Evolutionary conservation across 2,329 filamentous ascomycete genomes (phyloP).

Genomic region (Monosporascus sp.): DNA sequence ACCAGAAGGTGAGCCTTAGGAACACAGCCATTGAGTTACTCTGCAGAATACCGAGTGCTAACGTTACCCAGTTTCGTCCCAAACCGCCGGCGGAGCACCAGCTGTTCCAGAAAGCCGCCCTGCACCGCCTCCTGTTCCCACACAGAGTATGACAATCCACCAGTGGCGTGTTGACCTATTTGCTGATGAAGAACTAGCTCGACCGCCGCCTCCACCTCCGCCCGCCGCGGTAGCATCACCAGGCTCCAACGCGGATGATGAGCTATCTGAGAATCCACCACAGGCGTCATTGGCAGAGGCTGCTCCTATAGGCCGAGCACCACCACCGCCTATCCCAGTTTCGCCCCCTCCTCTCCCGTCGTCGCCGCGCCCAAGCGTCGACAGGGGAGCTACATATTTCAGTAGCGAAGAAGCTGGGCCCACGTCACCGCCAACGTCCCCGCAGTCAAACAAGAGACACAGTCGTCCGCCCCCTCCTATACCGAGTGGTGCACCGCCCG

Average conservation of each 20-base stretch:
- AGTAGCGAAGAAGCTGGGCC: conserved; percentile 32
- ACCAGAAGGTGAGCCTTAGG: conserved; percentile 20
- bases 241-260: conserved; percentile 86
- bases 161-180: conserved; percentile 1
- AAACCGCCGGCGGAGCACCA: conserved; percentile 30
- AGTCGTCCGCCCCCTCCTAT: conserved; percentile 58
- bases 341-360: conserved; percentile 40
- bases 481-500: conserved; percentile 47
- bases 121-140: conserved; percentile 52
- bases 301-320: conserved; percentile 32
- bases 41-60: conserved; percentile 14
- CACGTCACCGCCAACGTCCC: conserved; percentile 31
- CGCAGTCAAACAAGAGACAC: conserved; percentile 44
- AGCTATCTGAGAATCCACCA: conserved; percentile 58
- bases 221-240: conserved; percentile 55
- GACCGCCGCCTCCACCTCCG: conserved; percentile 53
- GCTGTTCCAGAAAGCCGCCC: conserved; percentile 48
- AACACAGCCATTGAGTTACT: conserved; percentile 8
- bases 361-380: conserved; percentile 34
- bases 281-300: conserved; percentile 35
- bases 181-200: conserved; percentile 45
- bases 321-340: conserved; percentile 42
- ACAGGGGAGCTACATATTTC: conserved; percentile 27
- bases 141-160: conserved; percentile 50
- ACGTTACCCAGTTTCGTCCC: conserved; percentile 24